Evolutionary conservation across 2,329 filamentous ascomycete species (phyloP), one percentile per base, ranked within the genome.

Genomic region (Venturia oleaginea): DNA sequence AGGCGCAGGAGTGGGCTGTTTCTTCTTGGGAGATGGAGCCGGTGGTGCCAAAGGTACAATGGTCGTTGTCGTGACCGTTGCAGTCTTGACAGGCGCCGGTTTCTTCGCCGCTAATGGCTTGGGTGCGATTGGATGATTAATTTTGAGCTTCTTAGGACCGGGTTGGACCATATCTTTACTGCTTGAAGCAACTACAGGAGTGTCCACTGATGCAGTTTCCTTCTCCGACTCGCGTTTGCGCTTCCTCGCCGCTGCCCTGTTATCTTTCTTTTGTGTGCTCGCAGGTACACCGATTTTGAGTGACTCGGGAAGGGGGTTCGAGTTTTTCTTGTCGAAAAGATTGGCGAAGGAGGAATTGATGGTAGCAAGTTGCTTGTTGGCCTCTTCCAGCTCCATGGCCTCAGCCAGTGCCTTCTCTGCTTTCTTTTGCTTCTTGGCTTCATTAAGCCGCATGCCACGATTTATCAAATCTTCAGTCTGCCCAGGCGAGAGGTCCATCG

Each of bases 381-480:
- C 71, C 59, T 73, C 71, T 63, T 76, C 72, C n/a, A 76, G 48
- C 32, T 51, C 62, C 32, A 51, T 30, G 7, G 62, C 62, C 46
- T 46, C 62, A 13, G 43, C 59, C 24, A 37, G 42, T 67, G 46
- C 73, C 71, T 66, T 74, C 72, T 65, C 80, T 74, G 80, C 84
- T 63, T 76, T 78, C 76, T 90, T 90, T 13, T 88, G 76, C 72
- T 89, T 90, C 75, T 90, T 91, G 2, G 89, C 86, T 69, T 90
- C 88, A 71, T 91, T 91, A 30, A 91, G 79, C 71, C 89, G 88
- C 85, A 91, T 89, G 10, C 89, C 88, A 62, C 88, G 82, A 73
- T 91, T 89, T 71, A 85, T 86, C 17, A 62, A 19, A 42, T 42
- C 62, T 30, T 65, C 37, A 22, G 64, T 30, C 30, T 61, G 32